A percentile compares a stretch with the other conserved stretches of the same genome.
phyloP scores from a whole-genome alignment of 768 basidiomycete genomes.

The Termitomyces sp. region DNA sequence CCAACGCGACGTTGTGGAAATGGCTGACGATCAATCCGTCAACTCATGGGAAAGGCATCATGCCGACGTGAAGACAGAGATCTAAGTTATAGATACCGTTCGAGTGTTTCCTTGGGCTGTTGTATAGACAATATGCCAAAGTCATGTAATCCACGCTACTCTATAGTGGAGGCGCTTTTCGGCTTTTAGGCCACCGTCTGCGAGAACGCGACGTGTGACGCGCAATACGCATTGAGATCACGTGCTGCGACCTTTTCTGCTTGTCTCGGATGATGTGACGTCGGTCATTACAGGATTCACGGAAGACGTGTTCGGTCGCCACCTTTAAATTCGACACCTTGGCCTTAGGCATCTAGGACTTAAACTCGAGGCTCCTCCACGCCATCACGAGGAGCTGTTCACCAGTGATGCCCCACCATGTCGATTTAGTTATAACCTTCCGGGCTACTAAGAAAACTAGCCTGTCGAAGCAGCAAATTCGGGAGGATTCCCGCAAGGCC shows the following conservation, averaged over 20 bases:
- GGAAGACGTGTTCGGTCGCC: background rate
- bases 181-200: too few species aligned
- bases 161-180: background rate
- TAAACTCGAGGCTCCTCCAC: background rate
- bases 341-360: too few species aligned
- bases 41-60: slow-evolving; percentile 10
- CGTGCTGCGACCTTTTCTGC: background rate
- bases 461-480: slow-evolving; percentile 57
- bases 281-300: too few species aligned
- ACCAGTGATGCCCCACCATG: slow-evolving; percentile 35
- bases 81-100: background rate
- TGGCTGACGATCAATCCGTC: slow-evolving; percentile 14
- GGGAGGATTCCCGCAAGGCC: slow-evolving; percentile 59
- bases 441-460: slow-evolving; percentile 45
- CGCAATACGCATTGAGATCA: background rate
- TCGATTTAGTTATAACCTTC: slow-evolving; percentile 76
- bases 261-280: background rate
- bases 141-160: background rate
- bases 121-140: background rate
- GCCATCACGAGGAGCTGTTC: background rate
- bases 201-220: too few species aligned
- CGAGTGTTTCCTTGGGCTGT: background rate
- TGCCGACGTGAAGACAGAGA: slow-evolving; percentile 1
- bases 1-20: slow-evolving; percentile 14
- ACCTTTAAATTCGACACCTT: too few species aligned